A percentile compares a stretch with the other conserved stretches of the same genome.
Conservation (phyloP, 345 rosid species). For the Microcos paniculata region DNA sequence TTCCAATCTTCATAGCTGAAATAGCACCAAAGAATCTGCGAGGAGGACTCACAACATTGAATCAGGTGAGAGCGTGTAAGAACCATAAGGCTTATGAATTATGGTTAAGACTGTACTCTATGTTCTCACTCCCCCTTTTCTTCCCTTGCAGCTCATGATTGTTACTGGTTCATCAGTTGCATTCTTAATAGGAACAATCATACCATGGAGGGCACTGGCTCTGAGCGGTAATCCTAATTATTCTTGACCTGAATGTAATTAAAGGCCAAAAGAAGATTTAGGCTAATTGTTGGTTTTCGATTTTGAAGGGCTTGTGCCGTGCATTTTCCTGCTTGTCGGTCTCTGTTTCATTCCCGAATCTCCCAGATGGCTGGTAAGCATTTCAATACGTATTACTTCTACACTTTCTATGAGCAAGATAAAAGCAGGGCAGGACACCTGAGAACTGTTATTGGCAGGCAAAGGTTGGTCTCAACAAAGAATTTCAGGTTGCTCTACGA, state of each 20-base stretch:
- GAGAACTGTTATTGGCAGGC: slow-evolving; percentile 46
- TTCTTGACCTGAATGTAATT: not conserved
- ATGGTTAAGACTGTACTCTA: not conserved
- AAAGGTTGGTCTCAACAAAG: slow-evolving; percentile 60
- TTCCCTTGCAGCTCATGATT: slow-evolving; percentile 65
- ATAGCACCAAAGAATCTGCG: slow-evolving; percentile 88
- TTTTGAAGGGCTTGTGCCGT: slow-evolving; percentile 64
- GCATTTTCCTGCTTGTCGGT: slow-evolving; percentile 67
- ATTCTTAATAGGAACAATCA: slow-evolving; percentile 62
- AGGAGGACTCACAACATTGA: slow-evolving; percentile 84
- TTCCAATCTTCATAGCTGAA: slow-evolving; percentile 87
- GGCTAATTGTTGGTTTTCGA: slow-evolving; percentile 20
- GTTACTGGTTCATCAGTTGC: slow-evolving; percentile 67
- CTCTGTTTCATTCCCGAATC: slow-evolving; percentile 78
- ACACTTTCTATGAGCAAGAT: not conserved
- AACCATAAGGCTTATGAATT: not conserved
- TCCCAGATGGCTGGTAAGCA: slow-evolving; percentile 89
- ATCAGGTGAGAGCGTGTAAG: slow-evolving; percentile 42
- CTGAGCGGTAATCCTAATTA: slow-evolving; percentile 51
- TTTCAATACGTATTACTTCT: not conserved
- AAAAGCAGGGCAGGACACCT: not conserved
- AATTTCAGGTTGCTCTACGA: slow-evolving; percentile 60
- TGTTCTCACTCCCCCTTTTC: not conserved
- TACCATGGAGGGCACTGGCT: slow-evolving; percentile 81
- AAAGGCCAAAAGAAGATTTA: not conserved